Evolutionary conservation across 2,329 filamentous ascomycete species (phyloP).

Genomic region (Penicillium sp.): DNA sequence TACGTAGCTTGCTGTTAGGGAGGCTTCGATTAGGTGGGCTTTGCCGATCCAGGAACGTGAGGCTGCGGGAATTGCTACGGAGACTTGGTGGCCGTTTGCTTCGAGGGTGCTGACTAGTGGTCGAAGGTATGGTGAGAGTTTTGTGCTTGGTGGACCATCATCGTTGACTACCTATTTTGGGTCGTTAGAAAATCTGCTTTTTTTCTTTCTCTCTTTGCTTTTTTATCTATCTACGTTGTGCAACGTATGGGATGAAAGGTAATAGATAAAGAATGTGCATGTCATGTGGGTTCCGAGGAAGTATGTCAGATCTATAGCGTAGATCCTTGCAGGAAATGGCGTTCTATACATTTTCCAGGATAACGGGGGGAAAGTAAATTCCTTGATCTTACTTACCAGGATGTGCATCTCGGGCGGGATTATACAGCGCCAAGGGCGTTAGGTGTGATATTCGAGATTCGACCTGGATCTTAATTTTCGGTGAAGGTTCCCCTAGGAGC

Average conservation of each 20-base stretch:
- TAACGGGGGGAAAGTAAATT: slow-evolving; percentile 10
- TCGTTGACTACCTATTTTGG: slow-evolving; percentile 57
- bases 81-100: slow-evolving; percentile 72
- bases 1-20: slow-evolving; percentile 76
- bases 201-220: not conserved
- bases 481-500: not conserved
- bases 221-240: not conserved
- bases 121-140: slow-evolving; percentile 72
- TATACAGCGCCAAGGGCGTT: slow-evolving; percentile 12
- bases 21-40: slow-evolving; percentile 86
- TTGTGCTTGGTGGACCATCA: slow-evolving; percentile 69
- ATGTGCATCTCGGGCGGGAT: slow-evolving; percentile 42
- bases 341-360: not conserved
- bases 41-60: slow-evolving; percentile 97
- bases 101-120: slow-evolving; percentile 67
- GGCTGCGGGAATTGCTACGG: slow-evolving; percentile 79
- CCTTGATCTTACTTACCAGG: slow-evolving; percentile 38
- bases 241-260: not conserved
- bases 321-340: not conserved
- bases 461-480: not conserved
- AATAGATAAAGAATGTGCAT: not conserved
- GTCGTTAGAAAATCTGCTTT: not conserved
- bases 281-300: not conserved
- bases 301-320: not conserved
- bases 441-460: not conserved